These are phyloP conservation scores for Calycina herbarum DNA, from an alignment of 2,329 filamentous ascomycete genomes.

Conservation along the genomic window DNA sequence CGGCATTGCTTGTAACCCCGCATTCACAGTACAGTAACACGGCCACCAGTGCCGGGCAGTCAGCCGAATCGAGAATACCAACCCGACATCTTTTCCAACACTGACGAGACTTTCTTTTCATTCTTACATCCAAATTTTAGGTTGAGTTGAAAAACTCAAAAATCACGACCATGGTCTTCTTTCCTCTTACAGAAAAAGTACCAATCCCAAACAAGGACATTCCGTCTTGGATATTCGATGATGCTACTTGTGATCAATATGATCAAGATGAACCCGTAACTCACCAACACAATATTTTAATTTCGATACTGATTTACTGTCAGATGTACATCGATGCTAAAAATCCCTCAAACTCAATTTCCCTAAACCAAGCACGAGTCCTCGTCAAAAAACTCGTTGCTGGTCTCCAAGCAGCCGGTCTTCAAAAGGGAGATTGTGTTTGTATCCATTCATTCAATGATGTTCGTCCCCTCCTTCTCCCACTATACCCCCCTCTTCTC, in stretches of 20 bases:
- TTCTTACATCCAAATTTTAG: background rate
- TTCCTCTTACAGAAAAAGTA: constrained; percentile 17
- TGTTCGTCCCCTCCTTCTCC: constrained; percentile 19
- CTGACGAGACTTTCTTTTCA: background rate
- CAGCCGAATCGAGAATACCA: no score
- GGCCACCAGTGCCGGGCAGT: background rate
- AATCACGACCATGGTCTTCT: constrained; percentile 21
- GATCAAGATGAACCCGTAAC: constrained; percentile 30
- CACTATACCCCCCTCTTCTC: background rate
- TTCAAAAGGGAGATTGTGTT: constrained; percentile 35
- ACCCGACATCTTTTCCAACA: no score
- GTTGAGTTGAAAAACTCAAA: background rate
- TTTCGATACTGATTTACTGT: constrained; percentile 4
- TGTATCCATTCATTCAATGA: constrained; percentile 37
- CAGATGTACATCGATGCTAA: constrained; percentile 34
- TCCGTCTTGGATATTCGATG: constrained; percentile 32
- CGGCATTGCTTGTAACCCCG: background rate
- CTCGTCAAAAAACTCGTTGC: constrained; percentile 32
- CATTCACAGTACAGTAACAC: background rate
- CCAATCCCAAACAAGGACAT: constrained; percentile 31
- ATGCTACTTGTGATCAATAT: constrained; percentile 21
- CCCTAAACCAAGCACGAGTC: constrained; percentile 29
- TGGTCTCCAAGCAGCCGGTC: constrained; percentile 31
- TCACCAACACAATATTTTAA: background rate
- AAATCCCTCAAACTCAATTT: constrained; percentile 28